Percentiles rank a stretch among this genome's conserved stretches.
phyloP scores from a whole-genome alignment of 2,329 filamentous ascomycete species.

The Penicillium nordicum region DNA sequence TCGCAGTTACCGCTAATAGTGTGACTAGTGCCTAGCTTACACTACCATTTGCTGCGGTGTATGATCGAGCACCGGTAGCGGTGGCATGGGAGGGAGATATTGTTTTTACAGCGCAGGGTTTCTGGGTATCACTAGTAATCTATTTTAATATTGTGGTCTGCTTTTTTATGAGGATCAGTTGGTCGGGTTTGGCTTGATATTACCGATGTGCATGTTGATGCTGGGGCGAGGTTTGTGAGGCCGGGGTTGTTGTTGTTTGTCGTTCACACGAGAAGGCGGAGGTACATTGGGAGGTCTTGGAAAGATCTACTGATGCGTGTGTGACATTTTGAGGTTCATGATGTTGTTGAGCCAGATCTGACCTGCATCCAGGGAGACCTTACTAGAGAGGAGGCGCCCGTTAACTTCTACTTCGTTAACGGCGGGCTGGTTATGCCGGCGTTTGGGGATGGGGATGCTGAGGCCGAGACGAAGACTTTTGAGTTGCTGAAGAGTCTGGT shows the following conservation, averaged over 20 bases:
- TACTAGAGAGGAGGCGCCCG: slow-evolving; percentile 21
- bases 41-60: no score
- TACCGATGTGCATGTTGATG: slow-evolving; percentile 36
- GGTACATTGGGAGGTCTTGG: slow-evolving; percentile 20
- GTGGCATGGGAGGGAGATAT: no score
- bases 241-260: slow-evolving; percentile 28
- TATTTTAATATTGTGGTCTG: no score
- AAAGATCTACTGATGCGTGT: slow-evolving; percentile 21
- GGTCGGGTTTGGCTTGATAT: slow-evolving; percentile 29
- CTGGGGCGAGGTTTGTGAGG: slow-evolving; percentile 26
- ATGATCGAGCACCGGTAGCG: no score
- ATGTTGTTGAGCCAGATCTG: slow-evolving; percentile 30
- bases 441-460: slow-evolving; percentile 27
- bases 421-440: slow-evolving; percentile 28
- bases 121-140: no score
- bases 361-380: slow-evolving; percentile 16
- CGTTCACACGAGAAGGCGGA: slow-evolving; percentile 21
- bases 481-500: slow-evolving; percentile 24
- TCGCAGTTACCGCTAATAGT: no score
- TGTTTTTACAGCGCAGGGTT: no score
- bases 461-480: slow-evolving; percentile 23
- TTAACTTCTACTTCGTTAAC: slow-evolving; percentile 33
- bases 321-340: slow-evolving; percentile 23
- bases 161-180: no score
- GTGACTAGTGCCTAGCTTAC: no score